Conservation (phyloP, 805 yeast species). For the Wickerhamiella nectarea region DNA sequence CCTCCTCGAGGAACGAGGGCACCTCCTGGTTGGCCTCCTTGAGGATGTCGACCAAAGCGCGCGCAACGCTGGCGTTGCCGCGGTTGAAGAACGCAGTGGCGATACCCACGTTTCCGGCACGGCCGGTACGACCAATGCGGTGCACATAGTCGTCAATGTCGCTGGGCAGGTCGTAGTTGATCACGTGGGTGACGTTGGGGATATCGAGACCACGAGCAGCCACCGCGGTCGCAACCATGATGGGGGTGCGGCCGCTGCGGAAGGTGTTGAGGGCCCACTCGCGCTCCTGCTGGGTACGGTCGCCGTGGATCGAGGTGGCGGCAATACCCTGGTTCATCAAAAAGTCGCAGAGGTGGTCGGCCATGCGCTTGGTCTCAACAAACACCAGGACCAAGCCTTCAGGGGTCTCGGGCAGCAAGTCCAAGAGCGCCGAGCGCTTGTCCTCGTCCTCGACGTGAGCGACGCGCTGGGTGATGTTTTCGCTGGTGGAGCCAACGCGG, state of each 20-base stretch:
- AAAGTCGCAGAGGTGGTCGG: constrained; percentile 88
- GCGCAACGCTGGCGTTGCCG: constrained; percentile 76
- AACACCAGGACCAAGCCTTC: constrained; percentile 83
- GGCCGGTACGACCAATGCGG: constrained; percentile 99
- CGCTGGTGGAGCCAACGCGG: constrained; percentile 98
- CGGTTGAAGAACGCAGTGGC: constrained; percentile 98
- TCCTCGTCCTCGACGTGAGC: constrained; percentile 87
- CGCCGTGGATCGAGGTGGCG: constrained; percentile 98
- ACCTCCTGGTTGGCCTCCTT: constrained; percentile 96
- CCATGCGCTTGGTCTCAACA: constrained; percentile 98
- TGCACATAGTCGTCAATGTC: constrained; percentile 98
- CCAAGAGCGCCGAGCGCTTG: constrained; percentile 80
- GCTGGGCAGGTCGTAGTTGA: constrained; percentile 91
- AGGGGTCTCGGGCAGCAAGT: constrained; percentile 66
- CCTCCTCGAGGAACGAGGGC: constrained; percentile 72
- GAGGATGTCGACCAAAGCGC: constrained; percentile 75
- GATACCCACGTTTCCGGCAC: constrained; percentile 98
- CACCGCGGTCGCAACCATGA: constrained; percentile 97
- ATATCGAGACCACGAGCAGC: constrained; percentile 99
- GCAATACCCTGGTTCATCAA: constrained; percentile 80
- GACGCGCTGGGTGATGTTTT: constrained; percentile 90
- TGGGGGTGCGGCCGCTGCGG: constrained; percentile 82
- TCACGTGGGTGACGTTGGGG: constrained; percentile 96
- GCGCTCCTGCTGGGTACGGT: constrained; percentile 94
- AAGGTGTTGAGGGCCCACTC: constrained; percentile 92